Evolutionary conservation across 2,329 filamentous ascomycete genomes (phyloP), one percentile per base, ranked within the genome.

Genomic region (Coniochaeta pulveracea): DNA sequence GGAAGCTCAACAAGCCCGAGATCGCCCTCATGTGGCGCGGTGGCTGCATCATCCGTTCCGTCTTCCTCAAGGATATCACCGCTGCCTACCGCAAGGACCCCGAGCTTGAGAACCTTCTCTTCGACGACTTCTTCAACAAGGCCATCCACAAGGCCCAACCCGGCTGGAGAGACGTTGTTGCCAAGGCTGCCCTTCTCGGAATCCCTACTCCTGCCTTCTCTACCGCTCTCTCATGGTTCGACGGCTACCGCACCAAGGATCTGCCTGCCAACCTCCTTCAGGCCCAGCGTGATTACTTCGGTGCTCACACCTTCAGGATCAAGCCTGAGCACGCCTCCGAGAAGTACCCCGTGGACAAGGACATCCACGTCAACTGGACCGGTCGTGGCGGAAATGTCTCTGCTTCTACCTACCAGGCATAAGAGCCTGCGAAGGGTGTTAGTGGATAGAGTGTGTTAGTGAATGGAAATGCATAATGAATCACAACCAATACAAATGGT

Each of bases 1-100:
- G 91, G 91, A 95, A 95, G 76, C 81, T 98, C 50, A 95, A 98
- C 82, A 96, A 96, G 82, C 91, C 91, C 46, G 94, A 93, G 51
- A 98, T 98, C 55, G 91, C 91, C 50, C 82, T 98, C 57, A 98
- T 98, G 91, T 98, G 91, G 91, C 85, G 91, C 61, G 91, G 91
- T 69, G 91, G 91, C 50, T 98, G 91, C 76, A 98, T 98, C 54
- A 98, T 98, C 69, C 89, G 91, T 63, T 96, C 91, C 46, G 91
- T 98, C 57, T 98, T 98, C 85, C 71, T 98, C 47, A 96, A 96
- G 80, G 89, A 98, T 62, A 98, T 98, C 67, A 98, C 91, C 50
- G 80, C 80, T 46, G 91, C 91, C 34, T 98, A 95, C 78, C 89
- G 89, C 66, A 78, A 75, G 48, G 79, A 95, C 72, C 83, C 85